Conservation (phyloP, 768 basidiomycete species). For the Mycena kentingensis region DNA sequence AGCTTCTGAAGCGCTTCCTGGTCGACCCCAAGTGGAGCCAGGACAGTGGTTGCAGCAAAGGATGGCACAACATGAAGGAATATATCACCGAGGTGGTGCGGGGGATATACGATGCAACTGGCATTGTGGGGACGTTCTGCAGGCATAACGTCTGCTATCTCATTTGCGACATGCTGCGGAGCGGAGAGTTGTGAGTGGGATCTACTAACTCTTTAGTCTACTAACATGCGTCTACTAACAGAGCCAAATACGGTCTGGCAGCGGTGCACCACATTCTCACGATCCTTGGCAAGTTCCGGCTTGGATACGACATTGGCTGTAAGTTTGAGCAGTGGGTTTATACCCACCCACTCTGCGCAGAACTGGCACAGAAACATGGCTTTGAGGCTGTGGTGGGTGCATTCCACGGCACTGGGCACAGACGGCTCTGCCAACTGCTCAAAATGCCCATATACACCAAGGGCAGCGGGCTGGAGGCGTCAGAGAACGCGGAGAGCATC, state of each 20-base stretch:
- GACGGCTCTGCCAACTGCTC: conserved; percentile 11
- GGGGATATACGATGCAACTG: conserved; percentile 39
- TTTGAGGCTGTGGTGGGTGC: conserved; percentile 4
- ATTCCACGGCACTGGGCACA: conserved; percentile 15
- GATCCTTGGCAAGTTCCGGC: neutral
- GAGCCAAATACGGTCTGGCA: conserved; percentile 18
- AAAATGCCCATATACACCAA: conserved; percentile 16
- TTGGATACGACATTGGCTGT: conserved; percentile 23
- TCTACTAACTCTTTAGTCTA: neutral
- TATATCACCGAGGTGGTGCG: conserved; percentile 27
- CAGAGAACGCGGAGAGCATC: conserved; percentile 14
- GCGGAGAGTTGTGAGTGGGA: conserved; percentile 39
- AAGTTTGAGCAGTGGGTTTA: conserved; percentile 9
- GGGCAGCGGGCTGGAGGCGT: conserved; percentile 17
- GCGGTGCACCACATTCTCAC: conserved; percentile 2
- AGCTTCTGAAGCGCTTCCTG: neutral
- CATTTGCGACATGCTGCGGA: conserved; percentile 35
- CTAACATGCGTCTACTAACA: neutral
- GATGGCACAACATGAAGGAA: conserved; percentile 26
- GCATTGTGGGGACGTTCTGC: conserved; percentile 39
- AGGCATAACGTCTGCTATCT: conserved; percentile 34
- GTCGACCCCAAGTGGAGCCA: conserved; percentile 31
- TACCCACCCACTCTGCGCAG: conserved; percentile 7
- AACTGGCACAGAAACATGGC: neutral
- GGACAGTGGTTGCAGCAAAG: conserved; percentile 24